A percentile compares a stretch with the other conserved stretches of the same genome.
phyloP scores from a whole-genome alignment of 306 rosid genomes.

The Vicia sativa region DNA sequence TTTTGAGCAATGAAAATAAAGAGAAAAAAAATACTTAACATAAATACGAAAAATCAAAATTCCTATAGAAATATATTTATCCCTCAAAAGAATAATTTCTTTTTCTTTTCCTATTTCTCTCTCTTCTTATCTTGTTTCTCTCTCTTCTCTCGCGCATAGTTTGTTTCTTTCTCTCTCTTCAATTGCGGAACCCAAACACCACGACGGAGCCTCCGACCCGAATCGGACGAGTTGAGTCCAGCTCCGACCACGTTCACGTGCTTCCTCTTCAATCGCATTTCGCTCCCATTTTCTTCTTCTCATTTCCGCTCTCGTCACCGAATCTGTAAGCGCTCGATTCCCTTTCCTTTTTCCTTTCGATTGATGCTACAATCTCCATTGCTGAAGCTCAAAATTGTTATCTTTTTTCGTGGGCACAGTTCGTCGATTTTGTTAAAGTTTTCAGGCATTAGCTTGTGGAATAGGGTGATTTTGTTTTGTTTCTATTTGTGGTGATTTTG shows the following conservation, averaged over 20 bases:
- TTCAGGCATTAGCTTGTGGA: constrained; percentile 38
- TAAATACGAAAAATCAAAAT: neutral
- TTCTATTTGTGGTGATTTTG: constrained; percentile 10
- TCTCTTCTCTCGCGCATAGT: constrained; percentile 40
- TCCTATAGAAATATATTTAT: no score
- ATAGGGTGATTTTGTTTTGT: constrained; percentile 39
- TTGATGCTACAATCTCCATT: constrained; percentile 35
- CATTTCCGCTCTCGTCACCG: constrained; percentile 24
- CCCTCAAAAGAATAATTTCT: neutral
- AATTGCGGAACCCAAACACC: constrained; percentile 37
- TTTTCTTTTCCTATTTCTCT: neutral
- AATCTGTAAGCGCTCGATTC: constrained; percentile 57
- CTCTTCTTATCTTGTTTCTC: constrained; percentile 39
- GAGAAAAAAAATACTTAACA: no score
- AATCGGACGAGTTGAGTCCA: constrained; percentile 42
- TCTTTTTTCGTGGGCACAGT: constrained; percentile 34
- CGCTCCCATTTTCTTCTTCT: constrained; percentile 39
- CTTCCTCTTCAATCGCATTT: constrained; percentile 44
- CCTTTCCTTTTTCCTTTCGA: constrained; percentile 46
- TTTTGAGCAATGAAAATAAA: neutral
- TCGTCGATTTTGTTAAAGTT: constrained; percentile 36
- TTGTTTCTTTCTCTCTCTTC: constrained; percentile 51
- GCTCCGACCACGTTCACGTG: constrained; percentile 38
- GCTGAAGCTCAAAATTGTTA: constrained; percentile 31
- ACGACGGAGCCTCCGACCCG: constrained; percentile 54